Evolutionary conservation across 371 early-diverging fungal genomes (phyloP), one percentile per base, ranked within the genome.

Genomic region (Mucor indicus): DNA sequence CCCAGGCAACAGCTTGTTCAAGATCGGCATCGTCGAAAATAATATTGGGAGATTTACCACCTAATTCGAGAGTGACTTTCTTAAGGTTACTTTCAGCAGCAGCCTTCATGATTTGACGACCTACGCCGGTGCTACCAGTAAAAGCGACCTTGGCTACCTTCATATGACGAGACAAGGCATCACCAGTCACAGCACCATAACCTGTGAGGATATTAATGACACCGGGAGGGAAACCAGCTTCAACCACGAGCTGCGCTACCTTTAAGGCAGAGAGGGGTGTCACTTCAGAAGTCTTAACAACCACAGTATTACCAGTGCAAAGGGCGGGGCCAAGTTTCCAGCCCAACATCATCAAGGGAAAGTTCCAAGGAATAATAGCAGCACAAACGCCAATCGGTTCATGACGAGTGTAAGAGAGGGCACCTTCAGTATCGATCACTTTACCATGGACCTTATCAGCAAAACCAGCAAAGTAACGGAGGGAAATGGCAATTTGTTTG

Each of bases 281-380:
- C 45, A 92, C 55, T 64, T 96, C 96, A 7, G 92, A 90, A 6
- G 90, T 90, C 81, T 95, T 95, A 50, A 95, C 29, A 16, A 92
- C 68, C 23, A 77, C 81, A 9, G 81, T 80, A 75, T 91, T 91
- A 44, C 96, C 96, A 13, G 90, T 91, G 5, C 89, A 89, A 29
- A 96, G 67, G 17, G 94, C 93, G 29, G 94, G 93, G 9, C 84
- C 93, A 9, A 93, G 58, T 75, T 92, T 93, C 93, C 90, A 90
- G 11, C 80, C 73, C 24, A 86, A 63, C 56, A 91, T 73, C 46
- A 83, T 59, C 17, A 92, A 62, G 2, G 94, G 94, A 60, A 88
- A 93, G 67, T 93, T 93, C 77, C 89, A 91, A 22, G 86, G 81
- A 31, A 86, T 84, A 44, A 93, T 90, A 27, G 85, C 76, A 11